phyloP scores from a whole-genome alignment of 2,329 filamentous ascomycete species.

The Phialocephala sp. region DNA sequence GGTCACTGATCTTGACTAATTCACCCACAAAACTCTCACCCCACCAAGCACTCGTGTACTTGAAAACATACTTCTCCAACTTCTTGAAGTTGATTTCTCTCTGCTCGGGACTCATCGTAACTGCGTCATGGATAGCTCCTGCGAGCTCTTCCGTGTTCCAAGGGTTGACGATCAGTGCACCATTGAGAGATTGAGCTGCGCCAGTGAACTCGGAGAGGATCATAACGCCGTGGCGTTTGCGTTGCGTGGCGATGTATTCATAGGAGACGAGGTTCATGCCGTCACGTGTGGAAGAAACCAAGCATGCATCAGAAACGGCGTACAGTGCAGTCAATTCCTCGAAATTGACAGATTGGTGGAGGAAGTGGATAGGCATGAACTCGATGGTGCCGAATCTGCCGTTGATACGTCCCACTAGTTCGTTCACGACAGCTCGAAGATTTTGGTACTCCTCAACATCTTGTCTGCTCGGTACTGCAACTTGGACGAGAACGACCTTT shows the following conservation, averaged over 20 bases:
- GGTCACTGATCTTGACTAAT: conserved; percentile 53
- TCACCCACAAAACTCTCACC: conserved; percentile 90
- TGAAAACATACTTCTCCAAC: conserved; percentile 92
- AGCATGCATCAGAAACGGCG: conserved; percentile 87
- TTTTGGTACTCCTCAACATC: conserved; percentile 99
- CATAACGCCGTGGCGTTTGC: conserved; percentile 88
- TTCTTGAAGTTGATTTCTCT: conserved; percentile 87
- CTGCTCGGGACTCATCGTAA: conserved; percentile 93
- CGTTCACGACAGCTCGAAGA: conserved; percentile 91
- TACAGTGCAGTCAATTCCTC: conserved; percentile 95
- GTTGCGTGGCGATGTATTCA: conserved; percentile 95
- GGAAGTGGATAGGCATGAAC: conserved; percentile 98
- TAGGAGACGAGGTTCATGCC: conserved; percentile 99
- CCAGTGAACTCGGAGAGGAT: conserved; percentile 97
- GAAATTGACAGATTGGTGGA: conserved; percentile 94
- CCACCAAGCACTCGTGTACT: conserved; percentile 98
- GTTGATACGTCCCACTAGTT: conserved; percentile 95
- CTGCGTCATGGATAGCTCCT: conserved; percentile 92
- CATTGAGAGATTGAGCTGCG: conserved; percentile 91
- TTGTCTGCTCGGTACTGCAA: conserved; percentile 91
- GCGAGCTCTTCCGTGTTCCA: conserved; percentile 98
- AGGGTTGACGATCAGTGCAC: conserved; percentile 92
- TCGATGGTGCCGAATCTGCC: conserved; percentile 96
- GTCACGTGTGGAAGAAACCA: conserved; percentile 94
- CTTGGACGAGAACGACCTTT: conserved; percentile 94